Conservation (phyloP, 2,329 filamentous ascomycete species). For the Venturia asperata region DNA sequence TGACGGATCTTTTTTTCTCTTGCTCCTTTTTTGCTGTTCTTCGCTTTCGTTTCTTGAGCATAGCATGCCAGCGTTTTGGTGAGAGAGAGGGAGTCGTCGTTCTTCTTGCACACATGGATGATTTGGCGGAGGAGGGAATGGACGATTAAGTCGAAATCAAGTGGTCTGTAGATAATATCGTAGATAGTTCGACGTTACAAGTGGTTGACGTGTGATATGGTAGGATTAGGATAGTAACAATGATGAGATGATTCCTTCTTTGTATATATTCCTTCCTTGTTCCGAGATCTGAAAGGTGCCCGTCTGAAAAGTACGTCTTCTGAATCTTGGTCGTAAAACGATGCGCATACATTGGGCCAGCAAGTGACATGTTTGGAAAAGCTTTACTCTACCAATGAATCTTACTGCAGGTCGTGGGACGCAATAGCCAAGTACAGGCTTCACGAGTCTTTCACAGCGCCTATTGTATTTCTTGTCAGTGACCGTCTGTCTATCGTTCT, state of each 20-base stretch:
- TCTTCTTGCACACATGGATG: background rate
- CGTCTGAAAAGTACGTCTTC: too few species aligned
- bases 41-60: slow-evolving; percentile 4
- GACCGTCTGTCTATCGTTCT: too few species aligned
- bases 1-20: slow-evolving; percentile 29
- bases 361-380: too few species aligned
- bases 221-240: background rate
- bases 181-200: background rate
- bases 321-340: too few species aligned
- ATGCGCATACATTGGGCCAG: too few species aligned
- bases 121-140: background rate
- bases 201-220: background rate
- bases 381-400: too few species aligned
- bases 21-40: background rate
- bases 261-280: too few species aligned
- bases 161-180: background rate
- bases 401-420: too few species aligned
- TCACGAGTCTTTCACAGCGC: background rate
- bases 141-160: too few species aligned
- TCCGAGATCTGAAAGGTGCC: too few species aligned
- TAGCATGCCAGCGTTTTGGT: slow-evolving; percentile 10
- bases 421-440: too few species aligned
- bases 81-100: background rate
- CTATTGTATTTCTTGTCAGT: too few species aligned
- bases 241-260: background rate